Evolutionary conservation across 2,329 filamentous ascomycete species (phyloP), one percentile per base, ranked within the genome.

Genomic region (Colletotrichum plurivorum): DNA sequence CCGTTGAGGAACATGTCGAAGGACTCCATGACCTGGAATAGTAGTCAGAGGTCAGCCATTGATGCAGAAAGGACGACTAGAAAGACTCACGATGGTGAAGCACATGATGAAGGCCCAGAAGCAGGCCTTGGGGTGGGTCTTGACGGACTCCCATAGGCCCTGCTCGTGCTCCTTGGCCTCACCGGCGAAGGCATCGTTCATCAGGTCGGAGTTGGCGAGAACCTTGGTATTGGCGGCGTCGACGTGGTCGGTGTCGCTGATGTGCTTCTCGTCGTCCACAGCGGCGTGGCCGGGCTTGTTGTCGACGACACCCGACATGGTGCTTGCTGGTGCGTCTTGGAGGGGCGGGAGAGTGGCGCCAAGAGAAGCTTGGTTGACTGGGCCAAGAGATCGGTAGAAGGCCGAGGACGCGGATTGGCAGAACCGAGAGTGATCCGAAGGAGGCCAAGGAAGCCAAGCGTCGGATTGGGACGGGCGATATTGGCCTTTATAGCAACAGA

Each of bases 31-130:
- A 85, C 81, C 83, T 85, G 16, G 6, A 22, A 7, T 3, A 5
- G 2, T n/a, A 1, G 8, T 2, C 22, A 25, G 3, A 25, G 9
- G 13, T 64, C 2, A 27, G 46, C 25, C 18, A 51, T n/a, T 18
- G 36, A 5, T 8, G 3, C 7, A 15, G 15, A 12, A 18, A 18
- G 36, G 13, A 31, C 13, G n/a, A 25, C 2, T 3, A 39, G 27
- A 7, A 25, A 3, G 9, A n/a, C 83, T 78, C 54, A 85, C 84
- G 74, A 85, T 85, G 5, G 84, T 85, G 73, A 82, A 85, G 54
- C 81, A 85, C 82, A 85, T 85, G 72, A 78, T 76, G 55, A 85
- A 84, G 0, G 82, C 83, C 83, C 84, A 85, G 18, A 83, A 76
- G 31, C 80, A 81, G 56, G 84, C 84, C 79, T 78, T 80, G 20